Percentiles rank a stretch among this genome's conserved stretches.
Evolutionary conservation across 2,329 filamentous ascomycete genomes (phyloP).

Genomic region (Fusarium acutatum): DNA sequence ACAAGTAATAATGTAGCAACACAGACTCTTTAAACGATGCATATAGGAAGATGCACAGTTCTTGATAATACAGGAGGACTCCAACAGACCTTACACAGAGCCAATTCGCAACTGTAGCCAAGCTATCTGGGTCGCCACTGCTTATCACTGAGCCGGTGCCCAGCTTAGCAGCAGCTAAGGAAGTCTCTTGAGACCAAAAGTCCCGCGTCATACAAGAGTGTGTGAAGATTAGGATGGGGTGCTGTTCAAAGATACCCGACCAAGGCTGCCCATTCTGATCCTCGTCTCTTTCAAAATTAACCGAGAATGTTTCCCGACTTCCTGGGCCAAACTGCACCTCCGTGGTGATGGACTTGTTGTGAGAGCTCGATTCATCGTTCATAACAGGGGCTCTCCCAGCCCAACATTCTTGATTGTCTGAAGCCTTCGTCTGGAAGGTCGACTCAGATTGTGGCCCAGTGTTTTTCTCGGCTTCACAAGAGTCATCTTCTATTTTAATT

Average conservation of each 20-base stretch:
- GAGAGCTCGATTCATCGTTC: background rate
- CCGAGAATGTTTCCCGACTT: constrained; percentile 4
- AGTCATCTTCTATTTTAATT: background rate
- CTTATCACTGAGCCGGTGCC: constrained; percentile 35
- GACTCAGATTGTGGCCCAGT: background rate
- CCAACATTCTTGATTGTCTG: background rate
- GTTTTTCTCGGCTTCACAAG: background rate
- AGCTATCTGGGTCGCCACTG: background rate
- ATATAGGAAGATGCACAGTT: constrained; percentile 52
- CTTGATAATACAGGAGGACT: constrained; percentile 44
- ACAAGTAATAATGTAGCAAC: constrained; percentile 50
- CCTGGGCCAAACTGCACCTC: constrained; percentile 29
- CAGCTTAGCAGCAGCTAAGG: constrained; percentile 21
- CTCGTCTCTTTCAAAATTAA: constrained; percentile 18
- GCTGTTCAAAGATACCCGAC: constrained; percentile 38
- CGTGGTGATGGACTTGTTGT: constrained; percentile 7
- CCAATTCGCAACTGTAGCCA: constrained; percentile 46
- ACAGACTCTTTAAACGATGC: constrained; percentile 29
- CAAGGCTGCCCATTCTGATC: constrained; percentile 30
- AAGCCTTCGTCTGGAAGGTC: background rate
- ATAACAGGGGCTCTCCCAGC: background rate
- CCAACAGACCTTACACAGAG: constrained; percentile 50
- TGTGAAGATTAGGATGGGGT: constrained; percentile 44
- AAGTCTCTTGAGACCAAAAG: constrained; percentile 33
- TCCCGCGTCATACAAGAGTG: constrained; percentile 48